These are phyloP conservation scores for Pezicula radicicola DNA, from an alignment of 2,329 filamentous ascomycete genomes.

Conservation along the genomic window DNA sequence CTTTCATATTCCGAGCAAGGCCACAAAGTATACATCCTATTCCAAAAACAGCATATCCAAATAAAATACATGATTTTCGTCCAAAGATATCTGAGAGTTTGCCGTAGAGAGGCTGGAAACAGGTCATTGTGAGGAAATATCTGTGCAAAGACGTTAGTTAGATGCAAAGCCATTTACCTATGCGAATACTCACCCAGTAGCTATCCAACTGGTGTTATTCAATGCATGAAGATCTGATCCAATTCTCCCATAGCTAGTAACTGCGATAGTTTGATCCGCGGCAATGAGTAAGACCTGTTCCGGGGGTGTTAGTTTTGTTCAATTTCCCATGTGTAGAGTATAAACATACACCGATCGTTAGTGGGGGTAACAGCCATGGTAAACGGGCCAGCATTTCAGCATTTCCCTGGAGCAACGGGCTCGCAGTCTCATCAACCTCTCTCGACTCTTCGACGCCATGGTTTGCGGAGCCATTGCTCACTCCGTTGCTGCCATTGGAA, in stretches of 20 bases:
- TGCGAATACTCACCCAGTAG: constrained; percentile 42
- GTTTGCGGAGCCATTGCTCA: neutral
- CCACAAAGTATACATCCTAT: constrained; percentile 62
- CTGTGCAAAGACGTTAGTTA: constrained; percentile 25
- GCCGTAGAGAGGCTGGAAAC: constrained; percentile 73
- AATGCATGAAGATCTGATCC: constrained; percentile 73
- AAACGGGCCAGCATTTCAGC: constrained; percentile 37
- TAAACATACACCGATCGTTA: constrained; percentile 55
- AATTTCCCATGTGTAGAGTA: neutral
- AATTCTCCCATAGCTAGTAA: constrained; percentile 76
- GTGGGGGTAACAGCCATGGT: constrained; percentile 56
- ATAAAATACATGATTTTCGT: constrained; percentile 62
- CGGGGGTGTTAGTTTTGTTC: neutral
- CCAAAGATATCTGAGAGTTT: constrained; percentile 71
- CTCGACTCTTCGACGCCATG: constrained; percentile 10
- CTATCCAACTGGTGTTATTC: constrained; percentile 74
- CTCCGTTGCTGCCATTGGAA: neutral
- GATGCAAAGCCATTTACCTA: neutral
- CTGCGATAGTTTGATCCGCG: constrained; percentile 73
- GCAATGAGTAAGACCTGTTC: constrained; percentile 67
- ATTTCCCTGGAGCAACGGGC: constrained; percentile 20
- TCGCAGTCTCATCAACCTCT: constrained; percentile 9
- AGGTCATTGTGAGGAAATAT: constrained; percentile 72
- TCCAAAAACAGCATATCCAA: constrained; percentile 62
- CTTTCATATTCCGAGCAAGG: constrained; percentile 58